These are phyloP conservation scores for Penicillium turbatum DNA, from an alignment of 495 filamentous ascomycete genomes.

Conservation along the genomic window DNA sequence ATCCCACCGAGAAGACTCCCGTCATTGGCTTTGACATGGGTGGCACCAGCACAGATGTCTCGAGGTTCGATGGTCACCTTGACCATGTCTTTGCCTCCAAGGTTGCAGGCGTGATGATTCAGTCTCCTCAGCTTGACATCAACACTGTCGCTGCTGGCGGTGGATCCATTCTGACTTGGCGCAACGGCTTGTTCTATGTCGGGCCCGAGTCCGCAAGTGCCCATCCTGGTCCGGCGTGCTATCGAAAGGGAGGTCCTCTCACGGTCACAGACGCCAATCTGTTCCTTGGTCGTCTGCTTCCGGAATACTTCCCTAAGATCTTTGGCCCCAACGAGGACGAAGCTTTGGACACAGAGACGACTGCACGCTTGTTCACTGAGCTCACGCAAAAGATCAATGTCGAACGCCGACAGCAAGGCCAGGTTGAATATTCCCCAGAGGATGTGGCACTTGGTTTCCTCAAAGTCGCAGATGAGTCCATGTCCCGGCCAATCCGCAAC, in stretches of 20 bases:
- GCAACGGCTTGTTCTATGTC: constrained; percentile 93
- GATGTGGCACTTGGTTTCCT: constrained; percentile 72
- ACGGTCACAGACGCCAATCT: constrained; percentile 95
- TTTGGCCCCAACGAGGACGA: constrained; percentile 91
- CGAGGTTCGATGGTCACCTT: constrained; percentile 85
- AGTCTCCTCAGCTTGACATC: constrained; percentile 93
- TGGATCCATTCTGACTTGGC: constrained; percentile 83
- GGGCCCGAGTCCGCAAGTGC: constrained; percentile 91
- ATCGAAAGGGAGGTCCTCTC: constrained; percentile 87
- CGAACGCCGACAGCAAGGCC: constrained; percentile 46
- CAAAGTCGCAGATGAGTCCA: constrained; percentile 52
- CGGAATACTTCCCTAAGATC: constrained; percentile 96
- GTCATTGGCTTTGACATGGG: constrained; percentile 98
- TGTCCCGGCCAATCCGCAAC: constrained; percentile 52
- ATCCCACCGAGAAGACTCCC: constrained; percentile 76
- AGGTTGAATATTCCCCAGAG: constrained; percentile 73
- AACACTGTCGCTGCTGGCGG: constrained; percentile 96
- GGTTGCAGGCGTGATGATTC: constrained; percentile 91
- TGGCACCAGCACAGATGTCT: constrained; percentile 93
- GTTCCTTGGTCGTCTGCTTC: constrained; percentile 79
- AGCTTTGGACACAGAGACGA: constrained; percentile 73
- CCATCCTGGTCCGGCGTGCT: constrained; percentile 91
- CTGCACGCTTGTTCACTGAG: constrained; percentile 69
- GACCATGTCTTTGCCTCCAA: constrained; percentile 98
- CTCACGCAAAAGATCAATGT: constrained; percentile 74